These are phyloP conservation scores for Ulota crispa DNA, from an alignment of 225 moss, liverwort and hornwort genomes.

Conservation along the genomic window DNA sequence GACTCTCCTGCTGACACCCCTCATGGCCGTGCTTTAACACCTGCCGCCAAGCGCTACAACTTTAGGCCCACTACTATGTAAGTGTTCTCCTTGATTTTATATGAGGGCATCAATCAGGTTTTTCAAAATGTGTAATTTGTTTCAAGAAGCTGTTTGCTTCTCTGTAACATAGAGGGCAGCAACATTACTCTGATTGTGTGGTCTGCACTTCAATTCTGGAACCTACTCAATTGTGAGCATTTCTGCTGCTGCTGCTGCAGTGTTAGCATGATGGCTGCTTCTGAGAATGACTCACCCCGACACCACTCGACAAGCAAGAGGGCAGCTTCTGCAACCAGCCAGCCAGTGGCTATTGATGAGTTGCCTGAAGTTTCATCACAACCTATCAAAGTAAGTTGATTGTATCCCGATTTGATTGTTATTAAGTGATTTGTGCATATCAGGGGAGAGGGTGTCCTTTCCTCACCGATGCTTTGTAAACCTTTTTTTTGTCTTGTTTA, in stretches of 20 bases:
- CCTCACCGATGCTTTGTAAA: neutral
- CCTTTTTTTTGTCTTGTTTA: neutral
- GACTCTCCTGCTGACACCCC: slow-evolving; percentile 62
- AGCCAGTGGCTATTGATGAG: slow-evolving; percentile 54
- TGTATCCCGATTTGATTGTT: neutral
- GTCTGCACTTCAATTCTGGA: slow-evolving; percentile 11
- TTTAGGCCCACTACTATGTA: slow-evolving; percentile 94
- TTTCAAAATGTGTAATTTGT: neutral
- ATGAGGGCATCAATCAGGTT: neutral
- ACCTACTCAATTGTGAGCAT: slow-evolving; percentile 1
- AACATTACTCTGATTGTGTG: neutral
- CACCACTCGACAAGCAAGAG: slow-evolving; percentile 57
- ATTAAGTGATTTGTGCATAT: neutral
- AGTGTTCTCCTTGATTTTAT: slow-evolving; percentile 25
- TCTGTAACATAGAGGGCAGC: neutral
- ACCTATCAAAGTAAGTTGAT: slow-evolving; percentile 49
- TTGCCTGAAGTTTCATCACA: slow-evolving; percentile 85
- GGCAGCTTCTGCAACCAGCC: slow-evolving; percentile 53
- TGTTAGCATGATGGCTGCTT: slow-evolving; percentile 82
- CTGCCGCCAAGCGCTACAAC: slow-evolving; percentile 82
- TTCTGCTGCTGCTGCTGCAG: slow-evolving; percentile 45
- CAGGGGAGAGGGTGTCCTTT: neutral
- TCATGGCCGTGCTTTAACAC: slow-evolving; percentile 58
- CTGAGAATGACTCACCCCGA: slow-evolving; percentile 69
- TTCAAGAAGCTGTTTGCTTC: neutral